A percentile compares a stretch with the other conserved stretches of the same genome.
These are phyloP conservation scores for Phytophthora parvispora DNA, from an alignment of 352 stramenopile species.

Conservation along the genomic window DNA sequence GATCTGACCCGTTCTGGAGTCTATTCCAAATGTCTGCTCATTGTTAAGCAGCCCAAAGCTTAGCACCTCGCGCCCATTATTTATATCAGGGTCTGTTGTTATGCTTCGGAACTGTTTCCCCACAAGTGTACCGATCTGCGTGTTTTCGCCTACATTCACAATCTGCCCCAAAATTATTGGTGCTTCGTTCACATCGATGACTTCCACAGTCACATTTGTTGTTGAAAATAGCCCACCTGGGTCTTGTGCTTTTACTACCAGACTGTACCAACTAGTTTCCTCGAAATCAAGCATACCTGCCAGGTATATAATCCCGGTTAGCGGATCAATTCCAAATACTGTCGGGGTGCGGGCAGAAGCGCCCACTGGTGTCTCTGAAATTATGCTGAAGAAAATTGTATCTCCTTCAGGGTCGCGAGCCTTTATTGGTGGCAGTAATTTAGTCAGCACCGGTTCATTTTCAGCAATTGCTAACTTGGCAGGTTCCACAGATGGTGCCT, in stretches of 20 bases:
- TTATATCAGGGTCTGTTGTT: constrained; percentile 26
- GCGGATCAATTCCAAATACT: constrained; percentile 52
- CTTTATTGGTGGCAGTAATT: constrained; percentile 25
- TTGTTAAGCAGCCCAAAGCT: constrained; percentile 3
- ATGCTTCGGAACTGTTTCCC: constrained; percentile 13
- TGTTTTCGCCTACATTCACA: constrained; percentile 27
- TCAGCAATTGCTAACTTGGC: constrained; percentile 20
- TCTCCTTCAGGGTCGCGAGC: constrained; percentile 25
- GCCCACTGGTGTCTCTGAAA: constrained; percentile 18
- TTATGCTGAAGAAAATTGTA: constrained; percentile 21
- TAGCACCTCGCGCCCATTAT: constrained; percentile 23
- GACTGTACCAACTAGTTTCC: constrained; percentile 8
- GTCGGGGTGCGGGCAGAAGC: constrained; percentile 12
- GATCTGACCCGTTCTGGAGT: constrained; percentile 26
- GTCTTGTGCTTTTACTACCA: constrained; percentile 26
- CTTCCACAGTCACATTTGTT: constrained; percentile 13
- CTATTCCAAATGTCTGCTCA: constrained; percentile 19
- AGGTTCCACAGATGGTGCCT: constrained; percentile 17
- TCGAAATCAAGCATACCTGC: constrained; percentile 49
- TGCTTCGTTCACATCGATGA: constrained; percentile 30
- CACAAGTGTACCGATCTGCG: constrained; percentile 6
- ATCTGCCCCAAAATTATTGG: constrained; percentile 19
- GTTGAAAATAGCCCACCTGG: constrained; percentile 22
- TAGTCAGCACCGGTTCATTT: constrained; percentile 21
- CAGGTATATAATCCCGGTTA: constrained; percentile 52